These are phyloP conservation scores for Mycena rebaudengoi DNA, from an alignment of 768 basidiomycete genomes.

Conservation along the genomic window DNA sequence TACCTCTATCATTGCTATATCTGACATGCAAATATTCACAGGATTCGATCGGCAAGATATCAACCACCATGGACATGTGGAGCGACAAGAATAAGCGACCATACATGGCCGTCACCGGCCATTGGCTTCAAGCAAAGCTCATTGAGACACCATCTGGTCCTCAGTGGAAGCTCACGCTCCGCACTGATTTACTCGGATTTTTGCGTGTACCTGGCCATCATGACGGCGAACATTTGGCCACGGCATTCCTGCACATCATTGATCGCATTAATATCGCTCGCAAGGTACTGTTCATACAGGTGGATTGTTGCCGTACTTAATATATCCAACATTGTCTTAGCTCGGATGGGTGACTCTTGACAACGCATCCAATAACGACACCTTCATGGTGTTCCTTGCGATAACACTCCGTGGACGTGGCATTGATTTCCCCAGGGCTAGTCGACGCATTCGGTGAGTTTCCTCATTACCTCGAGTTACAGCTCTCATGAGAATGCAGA, in stretches of 20 bases:
- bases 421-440: not conserved
- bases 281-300: not conserved
- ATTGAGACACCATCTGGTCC: not conserved
- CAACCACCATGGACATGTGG: no score
- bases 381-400: conserved; percentile 11
- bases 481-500: not conserved
- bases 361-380: conserved; percentile 16
- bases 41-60: no score
- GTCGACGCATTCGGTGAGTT: conserved; percentile 14
- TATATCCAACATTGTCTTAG: not conserved
- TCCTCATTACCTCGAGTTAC: not conserved
- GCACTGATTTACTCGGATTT: not conserved
- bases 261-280: not conserved
- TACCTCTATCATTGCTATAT: no score
- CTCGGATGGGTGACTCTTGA: conserved; percentile 21
- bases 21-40: no score
- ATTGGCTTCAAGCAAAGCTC: not conserved
- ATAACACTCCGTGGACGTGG: not conserved
- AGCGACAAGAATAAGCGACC: no score
- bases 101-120: no score
- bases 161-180: not conserved
- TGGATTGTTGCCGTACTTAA: not conserved
- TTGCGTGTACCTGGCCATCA: no score
- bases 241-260: not conserved
- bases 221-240: no score